phyloP scores from a whole-genome alignment of 371 early-diverging fungal species.

The Mycotypha africana region DNA sequence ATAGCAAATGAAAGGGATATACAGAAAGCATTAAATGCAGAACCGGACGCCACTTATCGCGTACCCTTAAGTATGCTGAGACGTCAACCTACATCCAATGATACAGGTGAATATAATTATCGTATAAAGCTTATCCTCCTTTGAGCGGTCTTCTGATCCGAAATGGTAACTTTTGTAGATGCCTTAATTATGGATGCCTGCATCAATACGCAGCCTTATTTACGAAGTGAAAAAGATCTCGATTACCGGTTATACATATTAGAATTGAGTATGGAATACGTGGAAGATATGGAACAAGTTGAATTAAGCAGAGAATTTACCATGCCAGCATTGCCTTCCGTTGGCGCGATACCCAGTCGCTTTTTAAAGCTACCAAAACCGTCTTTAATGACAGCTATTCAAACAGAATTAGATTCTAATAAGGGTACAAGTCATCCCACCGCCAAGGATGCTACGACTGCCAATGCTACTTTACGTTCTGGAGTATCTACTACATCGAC shows the following conservation, averaged over 20 bases:
- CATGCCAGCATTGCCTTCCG: slow-evolving; percentile 52
- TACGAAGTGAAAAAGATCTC: slow-evolving; percentile 46
- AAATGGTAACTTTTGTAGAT: too few relatives aligned
- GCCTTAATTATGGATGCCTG: slow-evolving; percentile 58
- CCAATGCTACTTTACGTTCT: too few relatives aligned
- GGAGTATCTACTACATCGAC: too few relatives aligned
- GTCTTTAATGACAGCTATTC: neutral
- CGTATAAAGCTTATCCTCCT: too few relatives aligned
- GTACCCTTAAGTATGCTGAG: slow-evolving; percentile 63
- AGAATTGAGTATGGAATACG: slow-evolving; percentile 60
- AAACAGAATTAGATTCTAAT: slow-evolving; percentile 1
- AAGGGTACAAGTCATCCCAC: too few relatives aligned
- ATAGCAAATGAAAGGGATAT: slow-evolving; percentile 58
- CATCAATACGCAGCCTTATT: slow-evolving; percentile 54
- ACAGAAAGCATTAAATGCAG: slow-evolving; percentile 54
- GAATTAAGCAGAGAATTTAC: slow-evolving; percentile 54
- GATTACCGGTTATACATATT: slow-evolving; percentile 64
- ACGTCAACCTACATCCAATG: too few relatives aligned
- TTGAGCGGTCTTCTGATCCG: too few relatives aligned
- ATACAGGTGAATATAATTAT: too few relatives aligned
- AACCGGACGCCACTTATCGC: slow-evolving; percentile 52
- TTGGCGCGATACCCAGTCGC: slow-evolving; percentile 57
- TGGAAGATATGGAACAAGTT: slow-evolving; percentile 53
- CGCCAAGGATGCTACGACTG: too few relatives aligned
- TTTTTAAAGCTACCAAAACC: slow-evolving; percentile 53